Conservation (phyloP, 441 rosid species). For the Aleurites moluccanus region DNA sequence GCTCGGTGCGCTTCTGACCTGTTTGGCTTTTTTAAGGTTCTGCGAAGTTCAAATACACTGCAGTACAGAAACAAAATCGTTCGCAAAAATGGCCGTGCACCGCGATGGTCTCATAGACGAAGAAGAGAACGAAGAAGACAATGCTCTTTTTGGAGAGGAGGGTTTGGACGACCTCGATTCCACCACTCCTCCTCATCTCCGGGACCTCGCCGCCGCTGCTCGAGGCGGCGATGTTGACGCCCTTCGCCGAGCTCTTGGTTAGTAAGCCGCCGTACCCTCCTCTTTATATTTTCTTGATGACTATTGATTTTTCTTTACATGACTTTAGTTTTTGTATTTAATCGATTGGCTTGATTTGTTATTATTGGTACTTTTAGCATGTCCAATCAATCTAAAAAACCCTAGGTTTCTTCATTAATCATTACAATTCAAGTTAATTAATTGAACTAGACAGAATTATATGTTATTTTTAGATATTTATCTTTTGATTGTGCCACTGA, state of each 20-base stretch:
- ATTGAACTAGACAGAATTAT: neutral
- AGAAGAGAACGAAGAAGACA: slow-evolving; percentile 69
- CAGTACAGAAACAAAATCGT: neutral
- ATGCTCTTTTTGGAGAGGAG: slow-evolving; percentile 55
- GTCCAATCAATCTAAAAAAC: neutral
- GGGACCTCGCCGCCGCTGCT: slow-evolving; percentile 64
- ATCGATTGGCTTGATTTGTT: neutral
- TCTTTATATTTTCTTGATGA: no score
- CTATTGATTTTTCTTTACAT: neutral
- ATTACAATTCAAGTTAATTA: neutral
- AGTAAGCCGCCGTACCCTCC: no score
- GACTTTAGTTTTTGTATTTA: neutral
- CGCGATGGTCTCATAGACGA: slow-evolving; percentile 65
- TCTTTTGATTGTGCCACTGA: neutral
- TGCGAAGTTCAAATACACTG: neutral
- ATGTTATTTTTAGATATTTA: neutral
- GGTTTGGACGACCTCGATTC: slow-evolving; percentile 45
- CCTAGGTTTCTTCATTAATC: neutral
- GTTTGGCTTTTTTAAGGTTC: no score
- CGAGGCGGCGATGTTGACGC: slow-evolving; percentile 59
- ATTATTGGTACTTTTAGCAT: neutral
- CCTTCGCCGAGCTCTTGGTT: slow-evolving; percentile 70
- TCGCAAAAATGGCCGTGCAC: slow-evolving; percentile 70
- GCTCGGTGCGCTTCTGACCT: no score
- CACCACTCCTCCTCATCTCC: slow-evolving; percentile 66